Evolutionary conservation across 441 rosid genomes (phyloP).

Genomic region (Euphorbia celastroides): DNA sequence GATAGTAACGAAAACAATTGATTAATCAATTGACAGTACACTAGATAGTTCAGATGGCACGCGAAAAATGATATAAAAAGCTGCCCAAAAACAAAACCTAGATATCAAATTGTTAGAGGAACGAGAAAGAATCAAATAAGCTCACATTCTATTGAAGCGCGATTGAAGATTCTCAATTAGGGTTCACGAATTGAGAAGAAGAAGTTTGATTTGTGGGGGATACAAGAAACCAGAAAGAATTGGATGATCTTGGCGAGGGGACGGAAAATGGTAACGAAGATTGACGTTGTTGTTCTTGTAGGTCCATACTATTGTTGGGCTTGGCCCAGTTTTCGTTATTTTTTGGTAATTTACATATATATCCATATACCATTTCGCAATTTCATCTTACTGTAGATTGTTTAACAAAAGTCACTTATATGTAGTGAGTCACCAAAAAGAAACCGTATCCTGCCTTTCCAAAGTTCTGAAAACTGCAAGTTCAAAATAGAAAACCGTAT

Average conservation of each 20-base stretch:
- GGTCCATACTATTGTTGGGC: background rate
- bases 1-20: background rate
- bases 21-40: background rate
- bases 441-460: no score
- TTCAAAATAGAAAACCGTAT: no score
- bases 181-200: background rate
- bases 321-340: background rate
- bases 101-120: background rate
- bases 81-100: background rate
- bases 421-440: no score
- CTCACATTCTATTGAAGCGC: slow-evolving; percentile 17
- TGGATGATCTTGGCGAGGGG: background rate
- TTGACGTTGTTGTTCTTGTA: background rate
- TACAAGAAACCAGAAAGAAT: background rate
- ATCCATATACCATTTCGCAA: no score
- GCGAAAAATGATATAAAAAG: background rate
- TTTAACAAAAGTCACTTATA: no score
- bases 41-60: background rate
- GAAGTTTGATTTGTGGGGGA: background rate
- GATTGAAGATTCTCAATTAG: background rate
- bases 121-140: background rate
- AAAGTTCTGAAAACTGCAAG: no score
- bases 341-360: no score
- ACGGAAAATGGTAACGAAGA: background rate
- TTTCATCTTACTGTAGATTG: no score